These are phyloP conservation scores for Inga leiocalycina DNA, from an alignment of 306 rosid genomes.

Conservation along the genomic window DNA sequence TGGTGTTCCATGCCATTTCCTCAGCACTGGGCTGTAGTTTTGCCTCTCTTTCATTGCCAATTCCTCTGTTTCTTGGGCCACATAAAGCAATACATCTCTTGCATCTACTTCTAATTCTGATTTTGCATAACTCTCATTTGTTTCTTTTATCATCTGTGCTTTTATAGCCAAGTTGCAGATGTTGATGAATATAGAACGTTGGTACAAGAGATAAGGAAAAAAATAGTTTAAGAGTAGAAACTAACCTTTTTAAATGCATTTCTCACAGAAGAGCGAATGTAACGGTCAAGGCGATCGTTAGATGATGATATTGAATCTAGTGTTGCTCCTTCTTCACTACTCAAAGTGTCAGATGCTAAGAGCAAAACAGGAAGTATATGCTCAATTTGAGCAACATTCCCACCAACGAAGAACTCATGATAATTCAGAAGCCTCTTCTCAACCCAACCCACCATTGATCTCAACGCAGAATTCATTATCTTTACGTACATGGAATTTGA, in stretches of 20 bases:
- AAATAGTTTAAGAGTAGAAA: background rate
- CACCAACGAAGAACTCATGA: slow-evolving; percentile 82
- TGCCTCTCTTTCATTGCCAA: slow-evolving; percentile 73
- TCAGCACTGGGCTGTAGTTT: slow-evolving; percentile 67
- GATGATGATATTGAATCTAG: slow-evolving; percentile 46
- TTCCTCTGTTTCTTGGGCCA: slow-evolving; percentile 76
- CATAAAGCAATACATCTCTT: slow-evolving; percentile 52
- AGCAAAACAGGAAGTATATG: slow-evolving; percentile 74
- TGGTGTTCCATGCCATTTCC: slow-evolving; percentile 78
- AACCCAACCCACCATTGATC: slow-evolving; percentile 68
- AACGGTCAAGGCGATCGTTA: slow-evolving; percentile 60
- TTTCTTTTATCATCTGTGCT: slow-evolving; percentile 27
- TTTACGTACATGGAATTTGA: slow-evolving; percentile 50
- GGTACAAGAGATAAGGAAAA: background rate
- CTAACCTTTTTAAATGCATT: slow-evolving; percentile 66
- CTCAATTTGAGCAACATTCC: slow-evolving; percentile 69
- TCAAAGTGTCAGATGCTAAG: slow-evolving; percentile 58
- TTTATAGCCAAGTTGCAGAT: too few species aligned
- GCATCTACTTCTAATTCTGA: slow-evolving; percentile 44
- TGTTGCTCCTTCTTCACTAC: slow-evolving; percentile 52
- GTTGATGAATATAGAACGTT: too few species aligned
- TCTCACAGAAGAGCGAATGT: slow-evolving; percentile 69
- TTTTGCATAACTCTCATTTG: slow-evolving; percentile 37
- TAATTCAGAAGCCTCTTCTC: slow-evolving; percentile 81
- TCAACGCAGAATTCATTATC: slow-evolving; percentile 60